Percentiles rank a stretch among this genome's conserved stretches.
phyloP scores from a whole-genome alignment of 1,139 yeast genomes.

The Magnusiomyces tetraspermus region DNA sequence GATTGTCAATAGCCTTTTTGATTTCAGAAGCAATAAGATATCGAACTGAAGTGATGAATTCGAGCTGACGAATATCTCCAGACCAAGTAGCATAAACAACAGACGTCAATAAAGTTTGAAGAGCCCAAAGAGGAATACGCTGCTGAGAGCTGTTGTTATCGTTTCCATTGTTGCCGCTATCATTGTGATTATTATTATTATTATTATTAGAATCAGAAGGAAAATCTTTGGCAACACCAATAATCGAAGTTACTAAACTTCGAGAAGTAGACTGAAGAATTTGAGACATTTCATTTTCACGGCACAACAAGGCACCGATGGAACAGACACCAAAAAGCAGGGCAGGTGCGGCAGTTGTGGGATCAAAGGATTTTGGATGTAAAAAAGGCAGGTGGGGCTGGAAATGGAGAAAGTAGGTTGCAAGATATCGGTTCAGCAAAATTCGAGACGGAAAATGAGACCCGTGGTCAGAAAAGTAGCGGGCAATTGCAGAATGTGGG shows the following conservation, averaged over 20 bases:
- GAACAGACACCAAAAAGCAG: conserved; percentile 31
- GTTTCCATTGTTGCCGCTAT: no score
- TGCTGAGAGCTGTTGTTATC: conserved; percentile 11
- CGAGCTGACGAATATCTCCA: conserved; percentile 28
- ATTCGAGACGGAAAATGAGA: conserved; percentile 22
- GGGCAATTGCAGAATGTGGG: conserved; percentile 18
- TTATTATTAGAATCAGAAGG: conserved; percentile 16
- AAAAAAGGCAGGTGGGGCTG: conserved; percentile 32
- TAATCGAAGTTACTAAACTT: conserved; percentile 17
- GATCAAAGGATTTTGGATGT: conserved; percentile 30
- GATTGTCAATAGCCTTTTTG: conserved; percentile 2
- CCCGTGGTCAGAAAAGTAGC: conserved; percentile 17
- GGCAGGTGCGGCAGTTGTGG: conserved; percentile 26
- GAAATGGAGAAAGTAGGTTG: conserved; percentile 30
- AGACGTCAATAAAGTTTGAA: conserved; percentile 27
- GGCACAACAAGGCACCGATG: conserved; percentile 30
- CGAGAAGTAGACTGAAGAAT: conserved; percentile 24
- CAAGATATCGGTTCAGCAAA: conserved; percentile 27
- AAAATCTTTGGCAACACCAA: conserved; percentile 21
- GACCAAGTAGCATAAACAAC: conserved; percentile 28
- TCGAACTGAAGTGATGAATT: conserved; percentile 24
- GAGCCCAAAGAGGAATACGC: conserved; percentile 25
- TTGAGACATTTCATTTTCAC: conserved; percentile 26
- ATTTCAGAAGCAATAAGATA: conserved; percentile 18
- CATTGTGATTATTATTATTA: background rate